phyloP scores from a whole-genome alignment of 495 filamentous ascomycete genomes.

The Sphaerosporella brunnea region DNA sequence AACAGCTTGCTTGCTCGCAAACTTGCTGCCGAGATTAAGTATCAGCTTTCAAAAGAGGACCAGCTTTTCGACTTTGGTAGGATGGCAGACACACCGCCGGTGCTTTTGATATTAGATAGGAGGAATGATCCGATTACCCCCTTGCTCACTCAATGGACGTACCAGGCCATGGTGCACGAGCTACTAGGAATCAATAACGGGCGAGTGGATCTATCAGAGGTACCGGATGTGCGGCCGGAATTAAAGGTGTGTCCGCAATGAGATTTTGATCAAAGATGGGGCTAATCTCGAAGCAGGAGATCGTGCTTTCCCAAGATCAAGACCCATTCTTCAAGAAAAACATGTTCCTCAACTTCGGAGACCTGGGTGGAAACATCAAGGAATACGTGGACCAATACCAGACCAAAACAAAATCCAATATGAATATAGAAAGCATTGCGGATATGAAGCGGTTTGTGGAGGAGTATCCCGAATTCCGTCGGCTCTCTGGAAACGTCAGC shows the following conservation, averaged over 20 bases:
- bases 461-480: conserved; percentile 93
- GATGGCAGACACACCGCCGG: conserved; percentile 84
- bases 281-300: conserved; percentile 37
- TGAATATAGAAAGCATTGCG: conserved; percentile 85
- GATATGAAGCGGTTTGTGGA: conserved; percentile 99
- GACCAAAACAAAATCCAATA: conserved; percentile 76
- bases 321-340: conserved; percentile 99
- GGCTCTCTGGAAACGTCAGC: conserved; percentile 91
- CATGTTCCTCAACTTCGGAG: conserved; percentile 98
- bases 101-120: conserved; percentile 76
- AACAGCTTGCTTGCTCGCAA: conserved; percentile 84
- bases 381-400: conserved; percentile 98
- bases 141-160: conserved; percentile 91
- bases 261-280: background rate
- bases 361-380: conserved; percentile 92
- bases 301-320: conserved; percentile 90
- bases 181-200: conserved; percentile 85
- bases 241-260: conserved; percentile 34
- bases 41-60: conserved; percentile 87
- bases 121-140: conserved; percentile 95
- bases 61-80: conserved; percentile 85
- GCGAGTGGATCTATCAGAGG: conserved; percentile 65
- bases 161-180: conserved; percentile 98
- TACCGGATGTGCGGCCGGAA: conserved; percentile 78
- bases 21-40: conserved; percentile 59